A percentile compares a stretch with the other conserved stretches of the same genome.
These are phyloP conservation scores for Lichtheimia corymbifera DNA, from an alignment of 371 early-diverging fungal genomes.

Conservation along the genomic window DNA sequence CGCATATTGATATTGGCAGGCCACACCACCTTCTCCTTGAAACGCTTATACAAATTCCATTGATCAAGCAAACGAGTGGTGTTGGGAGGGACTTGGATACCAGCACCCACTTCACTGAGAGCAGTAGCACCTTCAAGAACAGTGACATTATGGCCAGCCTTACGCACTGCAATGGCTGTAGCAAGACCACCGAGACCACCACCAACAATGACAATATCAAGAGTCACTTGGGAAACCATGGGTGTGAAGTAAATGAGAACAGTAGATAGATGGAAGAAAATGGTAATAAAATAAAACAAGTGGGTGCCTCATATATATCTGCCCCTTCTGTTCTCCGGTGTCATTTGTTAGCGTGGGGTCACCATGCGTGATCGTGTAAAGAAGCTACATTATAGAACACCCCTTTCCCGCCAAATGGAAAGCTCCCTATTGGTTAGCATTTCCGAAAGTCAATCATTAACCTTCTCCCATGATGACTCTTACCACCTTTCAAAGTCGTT, in stretches of 20 bases:
- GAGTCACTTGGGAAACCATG: slow-evolving; percentile 3
- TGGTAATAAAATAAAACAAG: slow-evolving; percentile 1
- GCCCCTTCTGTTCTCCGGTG: too few species aligned
- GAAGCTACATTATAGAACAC: too few species aligned
- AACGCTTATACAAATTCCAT: slow-evolving; percentile 21
- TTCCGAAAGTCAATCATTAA: too few species aligned
- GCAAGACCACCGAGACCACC: slow-evolving; percentile 33
- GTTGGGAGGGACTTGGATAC: slow-evolving; percentile 34
- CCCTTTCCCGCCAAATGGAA: too few species aligned
- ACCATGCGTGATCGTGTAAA: too few species aligned
- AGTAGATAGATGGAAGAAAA: slow-evolving; percentile 1
- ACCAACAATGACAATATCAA: slow-evolving; percentile 23
- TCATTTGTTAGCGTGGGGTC: too few species aligned
- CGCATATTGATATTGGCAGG: slow-evolving; percentile 27
- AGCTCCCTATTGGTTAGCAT: too few species aligned
- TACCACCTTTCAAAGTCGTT: too few species aligned
- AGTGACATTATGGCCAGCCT: slow-evolving; percentile 25
- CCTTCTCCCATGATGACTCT: too few species aligned
- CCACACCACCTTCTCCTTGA: slow-evolving; percentile 28
- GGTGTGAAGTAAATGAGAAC: neutral
- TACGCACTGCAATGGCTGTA: slow-evolving; percentile 25
- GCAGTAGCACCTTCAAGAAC: slow-evolving; percentile 25
- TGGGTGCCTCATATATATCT: neutral
- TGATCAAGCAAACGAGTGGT: slow-evolving; percentile 24
- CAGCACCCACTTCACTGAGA: slow-evolving; percentile 30